Evolutionary conservation across 345 rosid genomes (phyloP).

Genomic region (Populus tremula): DNA sequence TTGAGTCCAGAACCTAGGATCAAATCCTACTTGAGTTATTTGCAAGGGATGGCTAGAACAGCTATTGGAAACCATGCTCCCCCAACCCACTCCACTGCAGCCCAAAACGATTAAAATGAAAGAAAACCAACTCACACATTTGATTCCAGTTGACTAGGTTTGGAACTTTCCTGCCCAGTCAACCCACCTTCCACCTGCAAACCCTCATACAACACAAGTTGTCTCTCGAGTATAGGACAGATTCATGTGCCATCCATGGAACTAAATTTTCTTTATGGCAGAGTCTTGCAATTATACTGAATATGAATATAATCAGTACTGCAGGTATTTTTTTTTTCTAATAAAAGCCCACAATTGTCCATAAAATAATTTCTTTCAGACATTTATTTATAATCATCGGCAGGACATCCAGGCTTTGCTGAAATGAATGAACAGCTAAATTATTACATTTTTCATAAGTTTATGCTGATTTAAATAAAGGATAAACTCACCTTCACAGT

Average conservation of each 20-base stretch:
- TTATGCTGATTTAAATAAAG: neutral
- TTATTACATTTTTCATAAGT: neutral
- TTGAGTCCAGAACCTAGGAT: neutral
- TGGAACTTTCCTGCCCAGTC: neutral
- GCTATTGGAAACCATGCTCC: neutral
- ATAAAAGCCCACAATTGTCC: neutral
- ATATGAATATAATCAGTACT: neutral
- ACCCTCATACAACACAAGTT: neutral
- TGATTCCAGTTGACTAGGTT: neutral
- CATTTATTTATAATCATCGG: neutral
- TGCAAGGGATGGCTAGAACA: neutral
- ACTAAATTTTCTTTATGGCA: neutral
- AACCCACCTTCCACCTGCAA: neutral
- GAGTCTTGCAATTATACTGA: neutral
- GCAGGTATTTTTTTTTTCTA: neutral
- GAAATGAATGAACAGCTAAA: neutral
- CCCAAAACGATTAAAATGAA: neutral
- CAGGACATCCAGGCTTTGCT: neutral
- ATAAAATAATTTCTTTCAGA: neutral
- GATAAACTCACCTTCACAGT: conserved; percentile 70
- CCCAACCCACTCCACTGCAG: neutral
- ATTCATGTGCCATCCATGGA: neutral
- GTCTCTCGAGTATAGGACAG: neutral
- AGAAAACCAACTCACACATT: neutral
- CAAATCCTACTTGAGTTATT: neutral